A percentile compares a stretch with the other conserved stretches of the same genome.
These are phyloP conservation scores for Carex arenaria DNA, from an alignment of 202 grass and related monocot genomes.

Conservation along the genomic window DNA sequence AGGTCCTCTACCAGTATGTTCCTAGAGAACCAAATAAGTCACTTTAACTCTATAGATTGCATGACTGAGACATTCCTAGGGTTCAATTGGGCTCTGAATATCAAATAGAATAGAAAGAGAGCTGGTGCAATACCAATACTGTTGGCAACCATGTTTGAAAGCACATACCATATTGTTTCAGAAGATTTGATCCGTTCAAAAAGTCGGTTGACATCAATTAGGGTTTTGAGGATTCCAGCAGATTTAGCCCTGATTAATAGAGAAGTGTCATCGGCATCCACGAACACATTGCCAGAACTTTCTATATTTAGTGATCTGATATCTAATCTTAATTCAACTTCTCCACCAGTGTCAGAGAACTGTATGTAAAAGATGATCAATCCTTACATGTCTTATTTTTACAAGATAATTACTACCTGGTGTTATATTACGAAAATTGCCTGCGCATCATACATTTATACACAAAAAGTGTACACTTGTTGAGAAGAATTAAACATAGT, in stretches of 20 bases:
- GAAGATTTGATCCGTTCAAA: conserved; percentile 90
- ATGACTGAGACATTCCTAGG: neutral
- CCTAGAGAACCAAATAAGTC: neutral
- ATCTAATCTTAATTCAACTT: conserved; percentile 80
- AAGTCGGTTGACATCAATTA: conserved; percentile 52
- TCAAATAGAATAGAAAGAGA: neutral
- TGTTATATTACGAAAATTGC: neutral
- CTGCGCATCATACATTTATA: neutral
- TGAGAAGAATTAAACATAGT: neutral
- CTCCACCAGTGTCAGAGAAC: conserved; percentile 57
- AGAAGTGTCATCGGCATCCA: conserved; percentile 73
- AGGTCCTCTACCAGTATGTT: neutral
- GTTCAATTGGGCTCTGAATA: neutral
- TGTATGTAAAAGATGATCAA: conserved; percentile 19
- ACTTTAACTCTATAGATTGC: neutral
- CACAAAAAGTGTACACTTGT: neutral
- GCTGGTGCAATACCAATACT: neutral
- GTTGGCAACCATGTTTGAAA: neutral
- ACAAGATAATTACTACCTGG: neutral
- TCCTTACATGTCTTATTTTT: neutral
- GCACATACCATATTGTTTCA: conserved; percentile 75
- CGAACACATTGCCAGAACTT: conserved; percentile 74
- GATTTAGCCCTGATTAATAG: conserved; percentile 79
- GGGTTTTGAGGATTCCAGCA: conserved; percentile 61
- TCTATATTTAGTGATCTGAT: conserved; percentile 56